phyloP scores from a whole-genome alignment of 2,329 filamentous ascomycete genomes.

The Neocucurbitaria cava region DNA sequence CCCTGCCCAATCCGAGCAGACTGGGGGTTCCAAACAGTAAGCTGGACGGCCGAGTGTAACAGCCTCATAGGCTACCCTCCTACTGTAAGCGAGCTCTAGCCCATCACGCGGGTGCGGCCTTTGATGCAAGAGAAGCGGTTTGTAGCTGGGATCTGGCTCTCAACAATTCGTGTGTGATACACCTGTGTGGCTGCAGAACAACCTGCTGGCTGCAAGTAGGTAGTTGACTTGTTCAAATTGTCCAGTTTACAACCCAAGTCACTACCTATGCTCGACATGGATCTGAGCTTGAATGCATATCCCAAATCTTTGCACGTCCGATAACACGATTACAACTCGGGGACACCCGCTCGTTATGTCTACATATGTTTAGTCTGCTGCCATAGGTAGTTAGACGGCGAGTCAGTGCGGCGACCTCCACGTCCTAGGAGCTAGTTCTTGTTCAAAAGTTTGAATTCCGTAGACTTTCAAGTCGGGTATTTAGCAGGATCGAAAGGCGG shows the following conservation, averaged over 20 bases:
- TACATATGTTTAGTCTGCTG: background rate
- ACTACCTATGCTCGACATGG: background rate
- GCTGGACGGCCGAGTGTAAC: constrained; percentile 19
- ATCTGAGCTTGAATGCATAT: background rate
- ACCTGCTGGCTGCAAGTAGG: background rate
- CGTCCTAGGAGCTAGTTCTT: background rate
- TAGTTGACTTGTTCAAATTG: background rate
- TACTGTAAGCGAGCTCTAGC: constrained; percentile 23
- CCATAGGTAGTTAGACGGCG: background rate
- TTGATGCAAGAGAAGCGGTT: constrained; percentile 13
- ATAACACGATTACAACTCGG: background rate
- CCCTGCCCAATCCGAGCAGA: background rate
- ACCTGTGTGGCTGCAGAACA: constrained; percentile 24
- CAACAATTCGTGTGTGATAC: constrained; percentile 23
- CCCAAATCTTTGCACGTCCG: background rate
- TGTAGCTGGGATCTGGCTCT: constrained; percentile 9
- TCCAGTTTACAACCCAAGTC: background rate
- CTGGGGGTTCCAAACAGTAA: background rate
- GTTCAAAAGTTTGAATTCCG: background rate
- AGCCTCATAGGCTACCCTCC: constrained; percentile 19
- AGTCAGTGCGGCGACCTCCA: background rate
- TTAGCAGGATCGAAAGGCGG: background rate
- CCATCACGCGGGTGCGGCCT: constrained; percentile 17
- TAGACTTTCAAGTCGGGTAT: background rate
- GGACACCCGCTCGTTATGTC: background rate